Conservation (phyloP, 768 basidiomycete genomes). For the Trichaptum fuscoviolaceum region DNA sequence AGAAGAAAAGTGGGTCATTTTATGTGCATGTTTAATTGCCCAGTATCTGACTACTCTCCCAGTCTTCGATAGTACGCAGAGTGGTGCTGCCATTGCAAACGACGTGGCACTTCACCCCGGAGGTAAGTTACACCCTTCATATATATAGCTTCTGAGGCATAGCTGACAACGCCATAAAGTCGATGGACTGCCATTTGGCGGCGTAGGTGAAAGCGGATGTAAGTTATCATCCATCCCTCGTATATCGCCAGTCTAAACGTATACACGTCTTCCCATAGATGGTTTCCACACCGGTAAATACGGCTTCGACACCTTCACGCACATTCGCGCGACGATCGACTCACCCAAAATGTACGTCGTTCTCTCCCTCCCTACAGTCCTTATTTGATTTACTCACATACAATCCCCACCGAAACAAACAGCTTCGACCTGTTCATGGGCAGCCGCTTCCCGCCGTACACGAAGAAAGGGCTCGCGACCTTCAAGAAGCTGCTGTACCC, state of each 20-base stretch:
- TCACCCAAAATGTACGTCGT: conserved; percentile 32
- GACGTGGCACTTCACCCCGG: conserved; percentile 60
- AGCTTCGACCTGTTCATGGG: conserved; percentile 30
- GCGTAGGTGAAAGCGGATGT: conserved; percentile 71
- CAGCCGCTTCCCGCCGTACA: conserved; percentile 34
- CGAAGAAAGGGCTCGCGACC: not conserved
- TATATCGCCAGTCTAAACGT: conserved; percentile 2
- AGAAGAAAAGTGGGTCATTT: conserved; percentile 48
- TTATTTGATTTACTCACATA: not conserved
- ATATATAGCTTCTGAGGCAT: not conserved
- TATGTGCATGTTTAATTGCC: not conserved
- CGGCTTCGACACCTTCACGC: conserved; percentile 75
- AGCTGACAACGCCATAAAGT: conserved; percentile 28
- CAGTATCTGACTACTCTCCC: not conserved
- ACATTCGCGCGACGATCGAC: conserved; percentile 52
- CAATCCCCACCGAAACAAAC: not conserved
- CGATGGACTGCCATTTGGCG: conserved; percentile 69
- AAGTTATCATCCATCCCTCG: conserved; percentile 22
- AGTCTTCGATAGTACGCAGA: conserved; percentile 69
- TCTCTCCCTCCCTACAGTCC: not conserved
- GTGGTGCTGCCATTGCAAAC: conserved; percentile 66
- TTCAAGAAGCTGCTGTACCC: not conserved
- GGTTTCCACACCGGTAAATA: conserved; percentile 71
- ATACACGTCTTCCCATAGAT: conserved; percentile 31
- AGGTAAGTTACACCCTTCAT: conserved; percentile 32